Percentiles rank a stretch among this genome's conserved stretches.
These are phyloP conservation scores for Solanum tarijense DNA, from an alignment of 257 asterid species.

Conservation along the genomic window DNA sequence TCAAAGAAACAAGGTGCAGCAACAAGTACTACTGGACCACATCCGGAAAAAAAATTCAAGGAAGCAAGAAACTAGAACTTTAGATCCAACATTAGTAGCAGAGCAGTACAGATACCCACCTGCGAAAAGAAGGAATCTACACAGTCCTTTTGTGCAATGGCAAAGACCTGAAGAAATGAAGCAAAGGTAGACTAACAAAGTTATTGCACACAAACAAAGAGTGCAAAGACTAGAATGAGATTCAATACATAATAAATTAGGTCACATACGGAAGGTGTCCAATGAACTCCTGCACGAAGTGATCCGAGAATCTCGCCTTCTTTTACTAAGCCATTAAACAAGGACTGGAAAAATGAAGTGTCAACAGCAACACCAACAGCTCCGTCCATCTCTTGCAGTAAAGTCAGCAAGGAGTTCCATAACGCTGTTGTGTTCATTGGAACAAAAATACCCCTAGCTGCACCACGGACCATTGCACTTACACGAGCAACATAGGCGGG, in stretches of 20 bases:
- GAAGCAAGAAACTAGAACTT: not conserved
- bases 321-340: constrained; percentile 82
- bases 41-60: not conserved
- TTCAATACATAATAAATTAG: not conserved
- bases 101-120: constrained; percentile 28
- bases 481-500: constrained; percentile 94
- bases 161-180: constrained; percentile 62
- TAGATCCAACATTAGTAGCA: not conserved
- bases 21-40: not conserved
- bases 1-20: not conserved
- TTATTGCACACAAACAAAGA: not conserved
- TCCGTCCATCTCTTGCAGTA: constrained; percentile 83
- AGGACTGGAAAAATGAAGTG: constrained; percentile 87
- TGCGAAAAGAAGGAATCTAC: constrained; percentile 87
- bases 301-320: constrained; percentile 83
- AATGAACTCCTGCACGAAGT: constrained; percentile 95
- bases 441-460: constrained; percentile 83
- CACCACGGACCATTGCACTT: constrained; percentile 96
- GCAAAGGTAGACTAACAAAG: not conserved
- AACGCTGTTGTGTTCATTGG: constrained; percentile 70
- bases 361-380: constrained; percentile 78
- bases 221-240: not conserved
- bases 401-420: constrained; percentile 80
- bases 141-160: constrained; percentile 83
- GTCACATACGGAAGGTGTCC: constrained; percentile 89